Base-by-base conservation (phyloP, 2,329 filamentous ascomycete species). In the Thelonectria discophora region DNA sequence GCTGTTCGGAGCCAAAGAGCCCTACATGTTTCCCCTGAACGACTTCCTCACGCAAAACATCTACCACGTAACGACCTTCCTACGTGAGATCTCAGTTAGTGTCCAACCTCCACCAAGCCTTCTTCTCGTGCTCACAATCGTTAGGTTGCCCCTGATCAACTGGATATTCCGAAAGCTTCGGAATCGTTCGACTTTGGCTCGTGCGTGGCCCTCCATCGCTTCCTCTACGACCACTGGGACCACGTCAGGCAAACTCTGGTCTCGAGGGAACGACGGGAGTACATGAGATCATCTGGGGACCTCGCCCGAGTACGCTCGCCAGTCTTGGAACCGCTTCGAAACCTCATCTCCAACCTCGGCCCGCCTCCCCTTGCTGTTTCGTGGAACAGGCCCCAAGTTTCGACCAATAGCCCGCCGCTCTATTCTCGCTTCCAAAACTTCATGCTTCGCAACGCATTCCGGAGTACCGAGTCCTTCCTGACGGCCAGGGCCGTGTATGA, bases 391-490 rank as follows among this genome's bases (percentile, higher is more conserved):
- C 88, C 88, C 10, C 83, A 85, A 51, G 86, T 90, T n/a, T 85
- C 86, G 1, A 74, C 82, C 24, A 91, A 90, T 65, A 85, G 77
- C 17, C 88, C 88, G 5, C 85, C 86, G 1, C 78, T 85, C 7
- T 91, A 90, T 72, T 90, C 88, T 2, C 81, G 87, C 21, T 91
- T 91, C 66, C 88, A 91, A 66, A 86, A 90, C 65, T 91, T 91
- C 69, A 91, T 91, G 88, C 81, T 91, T 47, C 84, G 85, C 17
- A 90, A 90, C 71, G 88, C 88, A 2, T 88, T 88, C 65, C 82
- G 86, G 39, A 86, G 85, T 66, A 86, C 84, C 0, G 88, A 90
- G 66, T 88, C 87, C 3, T 86, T 88, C 60, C 75, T 88, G 20
- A 88, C 87, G 2, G 85, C 86, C 21, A 82, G 88, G 20, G 88